These are phyloP conservation scores for Sporothrix luriei DNA, from an alignment of 2,329 filamentous ascomycete species.

Conservation along the genomic window DNA sequence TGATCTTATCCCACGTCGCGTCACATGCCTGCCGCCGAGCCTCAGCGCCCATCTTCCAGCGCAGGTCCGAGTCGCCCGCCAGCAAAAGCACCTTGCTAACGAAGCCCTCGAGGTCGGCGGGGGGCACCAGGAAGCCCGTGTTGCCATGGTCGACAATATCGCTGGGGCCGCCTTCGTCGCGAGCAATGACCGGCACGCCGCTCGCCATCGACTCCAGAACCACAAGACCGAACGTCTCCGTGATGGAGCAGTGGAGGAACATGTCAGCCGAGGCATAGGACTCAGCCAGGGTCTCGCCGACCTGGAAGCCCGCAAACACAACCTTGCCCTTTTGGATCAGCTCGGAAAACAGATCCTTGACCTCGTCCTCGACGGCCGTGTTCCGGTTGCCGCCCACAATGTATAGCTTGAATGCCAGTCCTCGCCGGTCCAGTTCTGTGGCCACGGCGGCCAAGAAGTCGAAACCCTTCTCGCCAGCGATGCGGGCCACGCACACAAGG, in stretches of 20 bases:
- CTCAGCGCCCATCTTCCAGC: conserved; percentile 50
- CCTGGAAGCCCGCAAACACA: conserved; percentile 67
- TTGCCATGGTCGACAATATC: conserved; percentile 64
- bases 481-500: conserved; percentile 65
- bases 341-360: conserved; percentile 60
- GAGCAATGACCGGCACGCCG: conserved; percentile 67
- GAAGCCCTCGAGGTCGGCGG: conserved; percentile 62
- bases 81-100: conserved; percentile 57
- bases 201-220: conserved; percentile 73
- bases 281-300: conserved; percentile 62
- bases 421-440: conserved; percentile 56
- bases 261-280: conserved; percentile 68
- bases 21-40: conserved; percentile 61
- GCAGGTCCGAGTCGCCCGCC: conserved; percentile 49
- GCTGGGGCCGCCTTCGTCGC: conserved; percentile 69
- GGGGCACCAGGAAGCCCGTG: conserved; percentile 63
- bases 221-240: conserved; percentile 71
- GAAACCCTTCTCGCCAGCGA: conserved; percentile 72
- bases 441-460: conserved; percentile 64
- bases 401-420: conserved; percentile 64
- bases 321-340: conserved; percentile 56
- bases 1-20: conserved; percentile 72
- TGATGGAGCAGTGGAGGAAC: conserved; percentile 72
- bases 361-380: conserved; percentile 61
- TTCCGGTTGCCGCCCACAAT: conserved; percentile 71